Evolutionary conservation across 2,329 filamentous ascomycete genomes (phyloP), one percentile per base, ranked within the genome.

Genomic region (Penicillium frequentans): DNA sequence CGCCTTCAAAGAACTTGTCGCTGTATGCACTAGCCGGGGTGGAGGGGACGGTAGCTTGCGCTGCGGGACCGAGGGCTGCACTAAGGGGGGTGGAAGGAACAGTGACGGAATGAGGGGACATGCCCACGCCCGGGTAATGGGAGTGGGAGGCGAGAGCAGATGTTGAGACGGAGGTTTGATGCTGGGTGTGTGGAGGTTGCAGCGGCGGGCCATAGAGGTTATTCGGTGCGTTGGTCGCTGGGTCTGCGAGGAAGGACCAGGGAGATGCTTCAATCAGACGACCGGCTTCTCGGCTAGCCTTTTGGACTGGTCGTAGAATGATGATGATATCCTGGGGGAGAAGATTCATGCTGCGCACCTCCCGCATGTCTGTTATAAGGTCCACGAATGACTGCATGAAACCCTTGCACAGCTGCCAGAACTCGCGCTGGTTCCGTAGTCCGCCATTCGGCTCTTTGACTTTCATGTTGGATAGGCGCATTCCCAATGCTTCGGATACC

Each of bases 31-130:
- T 79, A n/a, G 76, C 77, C 6, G 77, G 77, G 0, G 77, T 79
- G 3, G 84, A 90, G 4, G 91, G 90, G 11, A 96, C 88, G 0
- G 91, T 97, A 1, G 93, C 92, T 74, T 96, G 92, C 54, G 92
- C 90, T 21, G 93, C 93, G 6, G 93, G 91, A 0, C 93, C 93
- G 5, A 97, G 81, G 1, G 93, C 93, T 16, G 92, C 93, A 66
- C 90, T 95, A 60, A 96, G 84, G 8, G 93, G 93, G 1, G 93
- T 97, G 68, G 95, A 91, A 9, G 93, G 92, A 37, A 92, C 77
- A 11, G 84, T 80, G 10, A 83, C 77, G 23, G 81, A 79, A 47
- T 82, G 82, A 13, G 79, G 82, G 26, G 74, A 73, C 56, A 70
- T 60, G 57, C 61, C 65, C n/a, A 69, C 62, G 52, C 64, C 67